phyloP scores from a whole-genome alignment of 805 yeast genomes.

The Saturnispora gosingensis region DNA sequence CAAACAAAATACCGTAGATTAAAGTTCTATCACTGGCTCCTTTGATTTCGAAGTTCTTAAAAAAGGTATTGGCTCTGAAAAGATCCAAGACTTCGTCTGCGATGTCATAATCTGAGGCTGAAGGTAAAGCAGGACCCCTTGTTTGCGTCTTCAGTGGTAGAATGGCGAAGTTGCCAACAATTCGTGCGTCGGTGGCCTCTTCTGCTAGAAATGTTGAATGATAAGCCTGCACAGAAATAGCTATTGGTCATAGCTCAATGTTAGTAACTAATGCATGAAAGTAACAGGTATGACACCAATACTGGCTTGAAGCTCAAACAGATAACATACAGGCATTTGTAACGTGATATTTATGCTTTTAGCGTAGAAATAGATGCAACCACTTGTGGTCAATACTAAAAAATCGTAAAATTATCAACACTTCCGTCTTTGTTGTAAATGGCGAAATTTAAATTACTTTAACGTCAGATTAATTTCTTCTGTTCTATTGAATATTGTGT shows the following conservation, averaged over 20 bases:
- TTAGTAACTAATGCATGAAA: neutral
- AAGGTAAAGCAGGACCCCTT: constrained; percentile 88
- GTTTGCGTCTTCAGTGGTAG: constrained; percentile 75
- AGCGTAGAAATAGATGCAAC: neutral
- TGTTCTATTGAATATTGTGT: neutral
- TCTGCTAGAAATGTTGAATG: constrained; percentile 72
- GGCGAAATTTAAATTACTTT: neutral
- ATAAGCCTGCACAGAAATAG: constrained; percentile 39
- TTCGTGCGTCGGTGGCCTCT: constrained; percentile 45
- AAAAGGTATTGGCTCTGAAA: constrained; percentile 92
- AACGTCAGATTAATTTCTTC: neutral
- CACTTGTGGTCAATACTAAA: neutral
- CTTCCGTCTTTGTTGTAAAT: neutral
- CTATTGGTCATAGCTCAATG: neutral
- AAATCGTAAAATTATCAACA: neutral
- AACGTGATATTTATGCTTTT: neutral
- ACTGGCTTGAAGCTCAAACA: neutral
- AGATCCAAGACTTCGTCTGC: constrained; percentile 86
- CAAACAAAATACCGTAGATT: constrained; percentile 86
- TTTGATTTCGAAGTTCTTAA: constrained; percentile 93
- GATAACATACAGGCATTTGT: neutral
- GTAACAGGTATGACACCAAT: neutral
- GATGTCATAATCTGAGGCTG: constrained; percentile 72
- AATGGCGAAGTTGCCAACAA: constrained; percentile 73
- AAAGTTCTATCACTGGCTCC: constrained; percentile 89